Percentiles rank a stretch among this genome's conserved stretches.
Evolutionary conservation across 495 filamentous ascomycete genomes (phyloP).

Genomic region (Glonium stellatum): DNA sequence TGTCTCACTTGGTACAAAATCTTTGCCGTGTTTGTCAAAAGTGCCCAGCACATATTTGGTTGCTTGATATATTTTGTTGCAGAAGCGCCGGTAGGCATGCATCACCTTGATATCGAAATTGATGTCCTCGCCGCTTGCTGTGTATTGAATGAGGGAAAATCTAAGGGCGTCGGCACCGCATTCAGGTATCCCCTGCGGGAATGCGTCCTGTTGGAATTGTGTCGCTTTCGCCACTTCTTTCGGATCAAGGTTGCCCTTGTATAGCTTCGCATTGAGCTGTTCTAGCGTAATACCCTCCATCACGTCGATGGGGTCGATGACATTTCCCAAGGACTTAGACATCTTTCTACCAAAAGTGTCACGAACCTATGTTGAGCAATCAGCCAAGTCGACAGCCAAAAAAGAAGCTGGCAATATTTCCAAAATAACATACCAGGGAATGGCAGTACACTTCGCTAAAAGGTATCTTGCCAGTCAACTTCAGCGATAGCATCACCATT

Average conservation of each 20-base stretch:
- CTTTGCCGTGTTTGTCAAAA: slow-evolving; percentile 69
- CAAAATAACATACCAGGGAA: slow-evolving; percentile 58
- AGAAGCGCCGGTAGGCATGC: slow-evolving; percentile 76
- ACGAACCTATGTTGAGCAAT: no score
- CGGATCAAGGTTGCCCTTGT: slow-evolving; percentile 65
- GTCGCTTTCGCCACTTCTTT: slow-evolving; percentile 63
- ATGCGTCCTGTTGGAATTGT: slow-evolving; percentile 72
- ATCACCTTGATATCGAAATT: slow-evolving; percentile 84
- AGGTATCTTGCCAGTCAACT: slow-evolving; percentile 68
- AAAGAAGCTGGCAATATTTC: no score
- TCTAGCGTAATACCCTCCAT: slow-evolving; percentile 66
- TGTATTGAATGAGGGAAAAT: no score
- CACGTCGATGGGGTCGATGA: slow-evolving; percentile 75
- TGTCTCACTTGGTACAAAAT: slow-evolving; percentile 68
- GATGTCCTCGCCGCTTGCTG: no score
- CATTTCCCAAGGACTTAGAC: slow-evolving; percentile 79
- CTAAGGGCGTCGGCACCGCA: slow-evolving; percentile 77
- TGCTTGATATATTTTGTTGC: slow-evolving; percentile 91
- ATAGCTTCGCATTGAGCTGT: slow-evolving; percentile 61
- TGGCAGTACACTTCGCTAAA: slow-evolving; percentile 79
- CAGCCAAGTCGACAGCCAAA: no score
- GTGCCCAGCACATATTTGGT: slow-evolving; percentile 80
- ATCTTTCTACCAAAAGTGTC: slow-evolving; percentile 77
- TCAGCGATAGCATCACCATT: slow-evolving; percentile 76
- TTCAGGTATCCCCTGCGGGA: slow-evolving; percentile 79